Evolutionary conservation across 192 early-diverging fungal genomes (phyloP), one percentile per base, ranked within the genome.

Genomic region (Irineochytrium annulatum): DNA sequence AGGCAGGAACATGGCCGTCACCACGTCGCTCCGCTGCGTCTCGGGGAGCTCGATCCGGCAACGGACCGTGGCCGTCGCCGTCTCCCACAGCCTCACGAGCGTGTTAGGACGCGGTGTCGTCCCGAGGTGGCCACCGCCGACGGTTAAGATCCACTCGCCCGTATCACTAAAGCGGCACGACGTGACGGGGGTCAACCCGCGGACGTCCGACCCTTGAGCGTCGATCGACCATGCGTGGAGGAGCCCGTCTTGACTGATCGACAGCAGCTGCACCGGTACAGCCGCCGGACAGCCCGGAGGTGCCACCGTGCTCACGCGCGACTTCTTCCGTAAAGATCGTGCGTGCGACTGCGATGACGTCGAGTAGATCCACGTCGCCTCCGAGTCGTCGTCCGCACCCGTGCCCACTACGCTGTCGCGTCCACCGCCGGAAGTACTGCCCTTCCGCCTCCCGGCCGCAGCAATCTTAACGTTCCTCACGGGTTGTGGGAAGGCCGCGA

Each of bases 71-170:
- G 30, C 55, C 0, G 44, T 34, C 0, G 56, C 33, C 8, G 56
- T 20, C 31, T 65, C 63, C 63, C 63, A 65, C 31, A 65, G 22
- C 20, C 63, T 41, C 19, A 65, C 31, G 14, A 65, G 63, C 0
- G 63, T 27, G 24, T 28, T 4, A 19, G 31, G 11, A 26, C 48
- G 41, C 3, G 30, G 22, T 17, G 26, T n/a, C 19, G 16, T n/a
- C 2, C 30, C 22, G 14, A 65, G 33, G 35, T 13, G 33, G 3
- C 44, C 63, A 46, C 63, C 63, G 43, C 63, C 63, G 43, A 65
- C 34, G 6, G 63, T 58, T 5, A 65, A 27, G 16, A 57, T n/a
- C 30, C 34, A 37, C 13, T 65, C 63, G 22, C 39, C 26, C 11
- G 14, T 49, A 4, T 17, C 3, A 34, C 58, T 65, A 35, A 65